phyloP scores from a whole-genome alignment of 352 stramenopile genomes.

The Phytophthora cactorum region DNA sequence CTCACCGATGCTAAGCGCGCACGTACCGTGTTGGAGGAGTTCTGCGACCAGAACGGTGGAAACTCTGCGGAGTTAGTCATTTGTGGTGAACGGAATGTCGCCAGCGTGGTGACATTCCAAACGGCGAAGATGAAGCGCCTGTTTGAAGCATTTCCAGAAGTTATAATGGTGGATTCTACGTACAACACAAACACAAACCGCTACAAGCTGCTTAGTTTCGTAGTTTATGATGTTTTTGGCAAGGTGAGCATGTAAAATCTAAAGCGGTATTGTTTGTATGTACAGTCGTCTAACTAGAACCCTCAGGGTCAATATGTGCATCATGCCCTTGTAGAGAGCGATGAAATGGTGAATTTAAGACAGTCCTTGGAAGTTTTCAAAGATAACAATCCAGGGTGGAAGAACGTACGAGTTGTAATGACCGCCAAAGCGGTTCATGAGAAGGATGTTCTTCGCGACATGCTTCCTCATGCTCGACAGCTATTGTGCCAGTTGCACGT shows the following conservation, averaged over 20 bases:
- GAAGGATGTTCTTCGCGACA: neutral
- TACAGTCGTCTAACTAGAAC: neutral
- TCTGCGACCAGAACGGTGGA: neutral
- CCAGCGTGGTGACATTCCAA: neutral
- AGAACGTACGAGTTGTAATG: neutral
- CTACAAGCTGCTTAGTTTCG: constrained; percentile 11
- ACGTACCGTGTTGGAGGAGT: neutral
- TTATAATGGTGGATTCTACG: neutral
- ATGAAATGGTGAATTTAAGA: constrained; percentile 12
- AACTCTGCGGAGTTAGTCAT: neutral
- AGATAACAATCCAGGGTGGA: constrained; percentile 7
- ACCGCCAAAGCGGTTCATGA: constrained; percentile 16
- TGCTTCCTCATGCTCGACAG: neutral
- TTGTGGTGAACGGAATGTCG: neutral
- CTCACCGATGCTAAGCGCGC: neutral
- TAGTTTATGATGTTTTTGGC: constrained; percentile 3
- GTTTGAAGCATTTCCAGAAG: constrained; percentile 1
- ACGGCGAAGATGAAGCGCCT: neutral
- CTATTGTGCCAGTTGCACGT: constrained; percentile 12
- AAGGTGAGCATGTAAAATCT: neutral
- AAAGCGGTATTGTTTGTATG: too few species aligned
- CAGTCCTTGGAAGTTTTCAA: constrained; percentile 12
- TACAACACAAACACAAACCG: neutral
- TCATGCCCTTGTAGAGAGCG: constrained; percentile 19
- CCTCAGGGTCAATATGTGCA: constrained; percentile 22